Evolutionary conservation across 176 grass and related monocot species (phyloP), one percentile per base, ranked within the genome.

Genomic region (Avena atlantica): DNA sequence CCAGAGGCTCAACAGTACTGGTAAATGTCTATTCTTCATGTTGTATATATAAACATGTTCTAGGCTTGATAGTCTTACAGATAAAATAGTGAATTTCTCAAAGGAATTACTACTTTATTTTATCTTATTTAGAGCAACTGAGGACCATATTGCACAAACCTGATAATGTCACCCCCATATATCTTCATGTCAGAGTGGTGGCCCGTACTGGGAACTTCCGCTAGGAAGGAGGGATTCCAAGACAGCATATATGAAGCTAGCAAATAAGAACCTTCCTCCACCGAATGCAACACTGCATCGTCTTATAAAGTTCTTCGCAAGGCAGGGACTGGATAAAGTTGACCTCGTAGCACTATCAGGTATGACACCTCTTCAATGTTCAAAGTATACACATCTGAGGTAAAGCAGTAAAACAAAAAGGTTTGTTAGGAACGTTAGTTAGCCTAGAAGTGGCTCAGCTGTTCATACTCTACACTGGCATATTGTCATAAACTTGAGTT

Each of bases 191-290:
- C 76, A 96, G 90, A 92, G 89, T 60, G 97, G 92, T 62, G 94
- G 97, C 5, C 97, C 92, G 13, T 84, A 88, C 61, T 99, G 94
- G 94, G 92, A 94, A 51, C 90, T 99, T 84, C 87, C 94, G 9
- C 59, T 99, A n/a, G 97, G 97, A 57, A 94, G 94, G 79, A 94
- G 88, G 86, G 97, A 99, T 66, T 94, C 94, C 42, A 88, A 88
- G 81, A 86, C 83, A 53, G 97, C 94, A 70, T 91, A 93, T 69
- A 91, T 99, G 60, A 92, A 86, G 69, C 87, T 93, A 14, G 90
- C 97, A 73, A 99, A 99, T 78, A 91, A 87, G 83, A 93, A 90
- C 88, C 90, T 96, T 52, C 92, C 94, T 69, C 92, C 94, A 82
- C 92, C 94, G 80, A 96, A 96, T 71, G 92, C 86, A 65, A 94